phyloP scores from a whole-genome alignment of 306 rosid genomes.

The Sindora glabra region DNA sequence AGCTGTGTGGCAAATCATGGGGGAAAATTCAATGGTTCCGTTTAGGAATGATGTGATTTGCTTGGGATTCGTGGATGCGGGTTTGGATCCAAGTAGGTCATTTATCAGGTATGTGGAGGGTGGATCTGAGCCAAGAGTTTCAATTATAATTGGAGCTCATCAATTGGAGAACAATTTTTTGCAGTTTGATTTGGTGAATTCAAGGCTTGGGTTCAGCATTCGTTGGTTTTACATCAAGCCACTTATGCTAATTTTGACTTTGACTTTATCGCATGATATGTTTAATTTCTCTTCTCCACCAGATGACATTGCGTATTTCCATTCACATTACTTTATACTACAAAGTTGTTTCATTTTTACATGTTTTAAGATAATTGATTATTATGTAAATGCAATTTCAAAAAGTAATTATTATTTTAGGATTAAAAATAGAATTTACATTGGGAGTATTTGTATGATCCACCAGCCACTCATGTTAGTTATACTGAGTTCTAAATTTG shows the following conservation, averaged over 20 bases:
- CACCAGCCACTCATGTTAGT: too few relatives aligned
- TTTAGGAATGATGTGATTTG: constrained; percentile 15
- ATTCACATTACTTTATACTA: too few relatives aligned
- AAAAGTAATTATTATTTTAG: too few relatives aligned
- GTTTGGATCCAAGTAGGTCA: not conserved
- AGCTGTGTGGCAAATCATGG: constrained; percentile 18
- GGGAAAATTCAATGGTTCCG: constrained; percentile 29
- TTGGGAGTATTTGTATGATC: too few relatives aligned
- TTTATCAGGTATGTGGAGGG: constrained; percentile 16
- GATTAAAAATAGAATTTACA: too few relatives aligned
- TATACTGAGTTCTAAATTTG: too few relatives aligned
- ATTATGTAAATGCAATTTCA: too few relatives aligned
- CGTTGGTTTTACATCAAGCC: not conserved
- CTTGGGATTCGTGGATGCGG: constrained; percentile 26
- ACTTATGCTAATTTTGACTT: constrained; percentile 32
- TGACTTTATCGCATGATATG: not conserved
- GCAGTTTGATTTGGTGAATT: constrained; percentile 18
- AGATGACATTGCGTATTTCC: too few relatives aligned
- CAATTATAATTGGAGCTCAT: constrained; percentile 27
- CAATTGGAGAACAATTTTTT: constrained; percentile 25
- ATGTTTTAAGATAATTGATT: too few relatives aligned
- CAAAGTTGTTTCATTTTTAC: too few relatives aligned
- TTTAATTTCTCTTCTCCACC: too few relatives aligned
- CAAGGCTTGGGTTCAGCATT: constrained; percentile 24
- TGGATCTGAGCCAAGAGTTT: not conserved